Conservation (phyloP, 768 basidiomycete species). For the Macrolepiota fuliginosa region DNA sequence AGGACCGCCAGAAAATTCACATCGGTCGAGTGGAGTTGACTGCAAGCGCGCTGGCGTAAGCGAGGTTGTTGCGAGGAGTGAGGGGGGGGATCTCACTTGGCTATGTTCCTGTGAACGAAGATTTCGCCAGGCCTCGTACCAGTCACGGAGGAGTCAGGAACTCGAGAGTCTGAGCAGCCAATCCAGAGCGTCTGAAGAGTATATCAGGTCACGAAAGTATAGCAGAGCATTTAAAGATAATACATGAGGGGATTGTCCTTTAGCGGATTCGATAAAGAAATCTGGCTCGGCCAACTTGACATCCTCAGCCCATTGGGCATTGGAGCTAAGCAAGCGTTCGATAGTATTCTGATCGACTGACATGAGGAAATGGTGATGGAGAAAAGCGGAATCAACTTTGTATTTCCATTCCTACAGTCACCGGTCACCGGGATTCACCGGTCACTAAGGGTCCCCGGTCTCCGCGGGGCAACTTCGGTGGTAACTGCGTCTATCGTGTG, state of each 20-base stretch:
- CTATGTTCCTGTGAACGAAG: conserved; percentile 86
- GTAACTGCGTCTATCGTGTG: no score
- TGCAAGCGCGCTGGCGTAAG: conserved; percentile 23
- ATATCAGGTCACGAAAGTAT: conserved; percentile 8
- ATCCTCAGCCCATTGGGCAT: conserved; percentile 68
- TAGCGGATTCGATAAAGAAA: conserved; percentile 60
- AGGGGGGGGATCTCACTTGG: conserved; percentile 57
- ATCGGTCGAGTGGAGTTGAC: conserved; percentile 75
- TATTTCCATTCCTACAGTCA: neutral
- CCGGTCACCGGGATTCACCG: neutral
- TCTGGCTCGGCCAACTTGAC: conserved; percentile 52
- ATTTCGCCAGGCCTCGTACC: conserved; percentile 73
- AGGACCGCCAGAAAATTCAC: conserved; percentile 70
- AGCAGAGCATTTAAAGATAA: conserved; percentile 16
- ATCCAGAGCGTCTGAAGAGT: conserved; percentile 66
- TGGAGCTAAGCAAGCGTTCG: conserved; percentile 39
- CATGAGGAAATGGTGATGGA: neutral
- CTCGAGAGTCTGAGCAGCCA: conserved; percentile 82
- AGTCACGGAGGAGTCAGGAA: conserved; percentile 76
- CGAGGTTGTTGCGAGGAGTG: neutral
- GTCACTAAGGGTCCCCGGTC: neutral
- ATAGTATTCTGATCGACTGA: conserved; percentile 17
- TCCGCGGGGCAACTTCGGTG: no score
- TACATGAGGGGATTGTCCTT: conserved; percentile 71
- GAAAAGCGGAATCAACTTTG: neutral